These are phyloP conservation scores for Solanum chmielewskii DNA, from an alignment of 257 asterid genomes.

Conservation along the genomic window DNA sequence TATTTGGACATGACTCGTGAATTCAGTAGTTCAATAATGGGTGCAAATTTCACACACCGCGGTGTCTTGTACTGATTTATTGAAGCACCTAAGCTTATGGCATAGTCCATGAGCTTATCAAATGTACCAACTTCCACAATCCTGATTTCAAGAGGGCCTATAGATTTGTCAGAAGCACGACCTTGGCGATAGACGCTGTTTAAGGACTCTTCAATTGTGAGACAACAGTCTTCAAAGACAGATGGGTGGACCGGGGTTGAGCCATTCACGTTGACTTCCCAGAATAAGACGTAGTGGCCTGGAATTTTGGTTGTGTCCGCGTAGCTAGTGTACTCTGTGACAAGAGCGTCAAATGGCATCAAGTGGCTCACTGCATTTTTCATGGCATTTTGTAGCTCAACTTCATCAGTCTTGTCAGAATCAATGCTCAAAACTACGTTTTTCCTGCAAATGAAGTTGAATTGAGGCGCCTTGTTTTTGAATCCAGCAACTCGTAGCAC, in stretches of 20 bases:
- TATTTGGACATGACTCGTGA: conserved; percentile 11
- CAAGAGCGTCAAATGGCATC: conserved; percentile 9
- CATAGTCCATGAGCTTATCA: conserved; percentile 34
- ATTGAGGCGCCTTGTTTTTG: conserved; percentile 31
- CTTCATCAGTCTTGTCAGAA: background rate
- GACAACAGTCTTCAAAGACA: conserved; percentile 21
- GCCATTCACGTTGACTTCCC: conserved; percentile 15
- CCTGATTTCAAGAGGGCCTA: conserved; percentile 27
- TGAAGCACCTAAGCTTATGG: conserved; percentile 28
- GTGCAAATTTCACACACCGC: conserved; percentile 31
- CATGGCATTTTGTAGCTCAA: conserved; percentile 17
- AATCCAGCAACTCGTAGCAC: conserved; percentile 29
- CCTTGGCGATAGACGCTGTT: background rate
- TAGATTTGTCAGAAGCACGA: conserved; percentile 5
- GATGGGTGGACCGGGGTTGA: conserved; percentile 10
- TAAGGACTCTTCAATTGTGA: background rate
- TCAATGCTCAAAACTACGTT: conserved; percentile 13
- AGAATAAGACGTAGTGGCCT: conserved; percentile 4
- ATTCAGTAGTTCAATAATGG: conserved; percentile 22
- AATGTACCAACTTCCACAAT: conserved; percentile 29
- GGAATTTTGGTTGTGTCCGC: conserved; percentile 27
- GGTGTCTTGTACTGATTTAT: conserved; percentile 33
- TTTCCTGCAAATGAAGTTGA: conserved; percentile 26
- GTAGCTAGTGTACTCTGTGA: conserved; percentile 27
- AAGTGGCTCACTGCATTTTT: conserved; percentile 13